These are phyloP conservation scores for Schizothecium vesticola DNA, from an alignment of 495 filamentous ascomycete genomes.

Conservation along the genomic window DNA sequence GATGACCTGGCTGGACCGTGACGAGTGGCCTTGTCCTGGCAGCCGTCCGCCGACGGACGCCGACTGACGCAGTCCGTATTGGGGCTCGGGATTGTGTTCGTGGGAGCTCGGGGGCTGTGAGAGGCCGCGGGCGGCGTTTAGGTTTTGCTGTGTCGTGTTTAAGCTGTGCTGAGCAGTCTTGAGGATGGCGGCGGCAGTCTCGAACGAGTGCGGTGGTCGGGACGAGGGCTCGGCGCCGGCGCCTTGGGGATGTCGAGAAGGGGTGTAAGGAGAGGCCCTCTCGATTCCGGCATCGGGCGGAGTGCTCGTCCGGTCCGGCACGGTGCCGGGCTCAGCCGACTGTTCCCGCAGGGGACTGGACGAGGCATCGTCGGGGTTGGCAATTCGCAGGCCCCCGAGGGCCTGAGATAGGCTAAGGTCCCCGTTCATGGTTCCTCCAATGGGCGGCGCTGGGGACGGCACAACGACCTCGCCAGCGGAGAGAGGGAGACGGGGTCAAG, in stretches of 20 bases:
- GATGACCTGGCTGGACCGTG: conserved; percentile 4
- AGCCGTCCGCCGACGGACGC: conserved; percentile 7
- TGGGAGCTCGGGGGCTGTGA: conserved; percentile 39
- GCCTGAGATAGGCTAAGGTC: conserved; percentile 90
- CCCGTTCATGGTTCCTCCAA: conserved; percentile 62
- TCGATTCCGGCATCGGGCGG: conserved; percentile 6
- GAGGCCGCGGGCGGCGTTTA: conserved; percentile 25
- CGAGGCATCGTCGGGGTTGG: conserved; percentile 86
- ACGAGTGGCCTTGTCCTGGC: conserved; percentile 2
- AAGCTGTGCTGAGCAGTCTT: conserved; percentile 30
- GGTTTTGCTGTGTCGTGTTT: conserved; percentile 28
- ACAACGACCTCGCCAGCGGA: neutral
- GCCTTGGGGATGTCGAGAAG: conserved; percentile 1
- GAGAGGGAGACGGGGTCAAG: conserved; percentile 8
- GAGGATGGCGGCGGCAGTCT: conserved; percentile 32
- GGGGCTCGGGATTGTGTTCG: conserved; percentile 41
- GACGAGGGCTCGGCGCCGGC: conserved; percentile 23
- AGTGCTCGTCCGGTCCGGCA: conserved; percentile 9
- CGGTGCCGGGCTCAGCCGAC: conserved; percentile 26
- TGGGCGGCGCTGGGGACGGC: neutral
- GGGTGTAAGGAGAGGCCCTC: neutral
- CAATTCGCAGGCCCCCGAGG: conserved; percentile 91
- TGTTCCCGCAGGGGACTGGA: conserved; percentile 49
- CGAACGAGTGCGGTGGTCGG: conserved; percentile 30
- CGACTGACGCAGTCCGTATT: conserved; percentile 33